Conservation (phyloP, 108 stramenopile genomes). For the Nannochloropsis oceanica region DNA sequence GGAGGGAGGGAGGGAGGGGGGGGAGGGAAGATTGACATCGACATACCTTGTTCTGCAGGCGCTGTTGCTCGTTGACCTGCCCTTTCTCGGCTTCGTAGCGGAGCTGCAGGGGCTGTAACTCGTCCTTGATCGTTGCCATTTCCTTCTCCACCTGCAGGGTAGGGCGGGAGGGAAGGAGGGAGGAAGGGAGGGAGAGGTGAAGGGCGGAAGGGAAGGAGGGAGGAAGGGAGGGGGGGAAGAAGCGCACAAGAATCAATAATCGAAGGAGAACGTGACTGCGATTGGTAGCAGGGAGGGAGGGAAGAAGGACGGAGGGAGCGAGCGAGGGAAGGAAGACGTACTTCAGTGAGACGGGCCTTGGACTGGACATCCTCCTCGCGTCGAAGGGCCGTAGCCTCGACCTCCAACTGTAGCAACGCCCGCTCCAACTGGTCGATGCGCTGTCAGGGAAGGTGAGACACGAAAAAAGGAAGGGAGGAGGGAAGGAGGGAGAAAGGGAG, state of each 20-base stretch:
- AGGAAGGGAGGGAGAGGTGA: background rate
- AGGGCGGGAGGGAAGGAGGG: background rate
- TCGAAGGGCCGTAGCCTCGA: slow-evolving; percentile 50
- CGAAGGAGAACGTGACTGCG: too few relatives aligned
- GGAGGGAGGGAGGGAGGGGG: too few relatives aligned
- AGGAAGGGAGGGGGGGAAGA: background rate
- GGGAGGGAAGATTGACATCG: too few relatives aligned
- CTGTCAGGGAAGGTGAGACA: too few relatives aligned
- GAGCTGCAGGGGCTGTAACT: background rate
- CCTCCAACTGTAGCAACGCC: slow-evolving; percentile 67
- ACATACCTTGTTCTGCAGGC: background rate
- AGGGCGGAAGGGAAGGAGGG: too few relatives aligned
- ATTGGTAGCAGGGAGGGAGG: too few relatives aligned
- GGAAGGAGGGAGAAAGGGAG: background rate
- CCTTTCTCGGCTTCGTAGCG: slow-evolving; percentile 45
- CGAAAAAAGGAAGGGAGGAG: too few relatives aligned
- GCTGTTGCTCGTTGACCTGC: slow-evolving; percentile 49
- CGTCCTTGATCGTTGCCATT: slow-evolving; percentile 3
- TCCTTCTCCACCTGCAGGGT: slow-evolving; percentile 42
- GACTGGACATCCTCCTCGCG: slow-evolving; percentile 59
- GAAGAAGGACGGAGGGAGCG: too few relatives aligned
- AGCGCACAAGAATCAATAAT: too few relatives aligned
- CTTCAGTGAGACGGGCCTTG: slow-evolving; percentile 48
- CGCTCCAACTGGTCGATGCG: slow-evolving; percentile 54
- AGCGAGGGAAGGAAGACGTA: background rate